These are phyloP conservation scores for Rhazya stricta DNA, from an alignment of 257 asterid species.

Conservation along the genomic window DNA sequence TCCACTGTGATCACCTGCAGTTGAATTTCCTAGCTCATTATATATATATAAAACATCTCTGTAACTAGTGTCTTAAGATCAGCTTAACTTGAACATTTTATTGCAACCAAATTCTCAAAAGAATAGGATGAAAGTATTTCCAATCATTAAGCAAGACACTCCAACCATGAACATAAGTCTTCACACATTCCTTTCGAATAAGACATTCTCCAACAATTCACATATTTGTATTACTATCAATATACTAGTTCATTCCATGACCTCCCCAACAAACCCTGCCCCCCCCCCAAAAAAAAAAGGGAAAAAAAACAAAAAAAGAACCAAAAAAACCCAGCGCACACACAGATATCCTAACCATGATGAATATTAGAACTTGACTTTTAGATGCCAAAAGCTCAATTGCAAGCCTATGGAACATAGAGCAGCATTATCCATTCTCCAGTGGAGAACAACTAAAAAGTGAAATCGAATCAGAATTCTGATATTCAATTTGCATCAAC, in stretches of 20 bases:
- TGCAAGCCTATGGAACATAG: background rate
- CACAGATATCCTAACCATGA: background rate
- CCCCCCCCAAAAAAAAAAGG: too few species aligned
- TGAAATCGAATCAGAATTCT: background rate
- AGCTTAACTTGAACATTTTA: background rate
- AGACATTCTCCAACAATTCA: background rate
- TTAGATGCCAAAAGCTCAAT: background rate
- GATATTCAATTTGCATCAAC: background rate
- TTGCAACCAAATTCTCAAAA: conserved; percentile 2
- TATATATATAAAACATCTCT: background rate
- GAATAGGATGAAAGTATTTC: background rate
- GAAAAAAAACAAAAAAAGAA: too few species aligned
- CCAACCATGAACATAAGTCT: background rate
- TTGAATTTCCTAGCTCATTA: conserved; percentile 10
- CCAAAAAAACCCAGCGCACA: background rate
- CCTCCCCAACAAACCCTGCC: background rate
- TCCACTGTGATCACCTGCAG: conserved; percentile 95
- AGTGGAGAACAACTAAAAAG: background rate
- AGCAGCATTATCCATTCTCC: background rate
- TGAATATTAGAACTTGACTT: background rate
- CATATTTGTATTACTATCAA: background rate
- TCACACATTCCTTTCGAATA: background rate
- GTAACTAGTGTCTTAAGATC: background rate
- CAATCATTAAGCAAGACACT: background rate
- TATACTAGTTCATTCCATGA: background rate